Evolutionary conservation across 176 grass and related monocot species (phyloP).

Genomic region (Ampelocalamus luodianensis): DNA sequence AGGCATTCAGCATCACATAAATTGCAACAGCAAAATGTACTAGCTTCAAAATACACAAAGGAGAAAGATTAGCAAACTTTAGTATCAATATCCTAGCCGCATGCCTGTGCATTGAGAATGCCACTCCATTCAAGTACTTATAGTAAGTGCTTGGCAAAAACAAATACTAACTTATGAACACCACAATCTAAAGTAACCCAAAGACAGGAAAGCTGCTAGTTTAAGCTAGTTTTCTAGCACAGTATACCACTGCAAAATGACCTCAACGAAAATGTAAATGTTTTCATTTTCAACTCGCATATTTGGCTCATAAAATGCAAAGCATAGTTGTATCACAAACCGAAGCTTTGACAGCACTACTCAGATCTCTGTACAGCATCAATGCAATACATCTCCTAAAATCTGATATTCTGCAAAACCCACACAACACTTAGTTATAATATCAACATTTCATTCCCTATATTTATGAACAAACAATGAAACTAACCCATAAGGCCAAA

Average conservation of each 20-base stretch:
- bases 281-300: background rate
- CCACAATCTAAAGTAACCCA: background rate
- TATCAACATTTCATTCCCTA: background rate
- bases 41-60: background rate
- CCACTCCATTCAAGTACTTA: background rate
- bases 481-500: constrained; percentile 21
- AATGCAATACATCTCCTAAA: background rate
- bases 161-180: background rate
- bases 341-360: background rate
- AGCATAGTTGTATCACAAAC: background rate
- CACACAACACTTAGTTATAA: background rate
- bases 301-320: background rate
- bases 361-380: background rate
- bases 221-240: constrained; percentile 11
- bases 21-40: constrained; percentile 21
- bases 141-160: constrained; percentile 12
- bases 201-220: background rate
- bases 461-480: constrained; percentile 1
- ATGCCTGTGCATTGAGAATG: background rate
- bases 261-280: background rate
- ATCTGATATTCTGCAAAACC: constrained; percentile 5
- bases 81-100: constrained; percentile 8
- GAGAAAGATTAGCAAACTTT: background rate
- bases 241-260: background rate
- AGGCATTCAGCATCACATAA: constrained; percentile 21